Conservation (phyloP, 139 green algal genomes). For the Volvox africanus region DNA sequence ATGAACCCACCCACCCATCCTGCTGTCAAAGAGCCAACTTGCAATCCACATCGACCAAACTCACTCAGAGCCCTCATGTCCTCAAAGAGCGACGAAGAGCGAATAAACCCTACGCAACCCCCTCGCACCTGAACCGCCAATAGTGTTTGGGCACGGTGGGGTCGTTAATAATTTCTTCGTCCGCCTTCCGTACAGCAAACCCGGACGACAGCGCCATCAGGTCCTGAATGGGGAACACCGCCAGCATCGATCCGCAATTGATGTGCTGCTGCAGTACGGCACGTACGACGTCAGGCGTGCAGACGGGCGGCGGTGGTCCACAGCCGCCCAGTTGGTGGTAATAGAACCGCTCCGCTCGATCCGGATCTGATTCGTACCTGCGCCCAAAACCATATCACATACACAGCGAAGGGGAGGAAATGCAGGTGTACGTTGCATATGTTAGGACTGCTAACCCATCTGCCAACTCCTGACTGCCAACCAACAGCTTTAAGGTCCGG, state of each 20-base stretch:
- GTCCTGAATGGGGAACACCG: constrained; percentile 93
- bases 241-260: constrained; percentile 78
- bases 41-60: background rate
- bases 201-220: constrained; percentile 63
- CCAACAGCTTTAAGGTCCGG: no score
- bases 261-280: constrained; percentile 92
- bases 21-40: no score
- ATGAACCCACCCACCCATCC: no score
- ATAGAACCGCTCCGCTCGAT: constrained; percentile 84
- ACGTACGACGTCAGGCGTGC: constrained; percentile 84
- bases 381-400: background rate
- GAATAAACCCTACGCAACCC: no score
- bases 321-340: constrained; percentile 61
- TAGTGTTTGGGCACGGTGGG: constrained; percentile 95
- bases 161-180: constrained; percentile 97
- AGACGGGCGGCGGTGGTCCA: constrained; percentile 61
- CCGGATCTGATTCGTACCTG: constrained; percentile 89
- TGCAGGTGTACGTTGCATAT: no score
- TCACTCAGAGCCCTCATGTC: no score
- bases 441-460: no score
- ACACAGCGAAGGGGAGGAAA: background rate
- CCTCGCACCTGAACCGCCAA: constrained; percentile 81
- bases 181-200: constrained; percentile 66
- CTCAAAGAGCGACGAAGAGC: no score
- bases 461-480: no score